Conservation (phyloP, 2,329 filamentous ascomycete genomes). For the Tolypocladium sp. region DNA sequence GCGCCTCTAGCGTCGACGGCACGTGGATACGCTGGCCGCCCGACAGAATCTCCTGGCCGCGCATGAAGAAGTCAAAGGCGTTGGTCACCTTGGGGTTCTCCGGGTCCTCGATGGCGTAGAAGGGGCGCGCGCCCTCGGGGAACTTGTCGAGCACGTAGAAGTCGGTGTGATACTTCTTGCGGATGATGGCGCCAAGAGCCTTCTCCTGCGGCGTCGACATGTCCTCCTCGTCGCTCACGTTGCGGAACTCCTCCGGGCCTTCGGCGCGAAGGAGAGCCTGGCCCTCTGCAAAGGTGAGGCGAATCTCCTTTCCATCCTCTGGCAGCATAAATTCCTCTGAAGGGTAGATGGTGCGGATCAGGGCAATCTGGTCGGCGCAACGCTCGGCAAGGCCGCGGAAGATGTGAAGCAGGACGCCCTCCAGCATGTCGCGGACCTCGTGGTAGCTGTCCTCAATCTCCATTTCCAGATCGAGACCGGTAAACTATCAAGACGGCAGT, state of each 20-base stretch:
- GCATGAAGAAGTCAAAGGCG: constrained; percentile 54
- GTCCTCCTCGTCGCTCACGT: constrained; percentile 70
- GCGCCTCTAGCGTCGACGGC: constrained; percentile 63
- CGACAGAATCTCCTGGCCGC: constrained; percentile 86
- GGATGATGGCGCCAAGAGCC: constrained; percentile 78
- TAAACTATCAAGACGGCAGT: constrained; percentile 45
- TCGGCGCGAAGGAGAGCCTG: constrained; percentile 70
- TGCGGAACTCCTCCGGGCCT: constrained; percentile 54
- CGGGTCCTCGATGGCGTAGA: constrained; percentile 75
- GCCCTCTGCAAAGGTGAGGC: constrained; percentile 69
- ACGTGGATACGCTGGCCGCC: constrained; percentile 89
- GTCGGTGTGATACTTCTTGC: constrained; percentile 84
- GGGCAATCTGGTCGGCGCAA: constrained; percentile 63
- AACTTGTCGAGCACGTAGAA: constrained; percentile 98
- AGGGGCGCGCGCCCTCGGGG: constrained; percentile 77
- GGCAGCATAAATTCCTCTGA: constrained; percentile 71
- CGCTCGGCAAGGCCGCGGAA: constrained; percentile 60
- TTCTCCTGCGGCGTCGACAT: constrained; percentile 77
- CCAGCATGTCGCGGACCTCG: constrained; percentile 64
- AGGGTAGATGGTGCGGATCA: constrained; percentile 65
- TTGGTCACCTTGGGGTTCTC: constrained; percentile 3
- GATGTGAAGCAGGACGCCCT: constrained; percentile 68
- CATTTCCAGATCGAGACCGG: constrained; percentile 84
- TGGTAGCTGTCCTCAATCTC: constrained; percentile 72
- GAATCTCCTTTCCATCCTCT: constrained; percentile 62